Evolutionary conservation across 225 moss, liverwort and hornwort genomes (phyloP), one percentile per base, ranked within the genome.

Genomic region (Bryum argenteum): DNA sequence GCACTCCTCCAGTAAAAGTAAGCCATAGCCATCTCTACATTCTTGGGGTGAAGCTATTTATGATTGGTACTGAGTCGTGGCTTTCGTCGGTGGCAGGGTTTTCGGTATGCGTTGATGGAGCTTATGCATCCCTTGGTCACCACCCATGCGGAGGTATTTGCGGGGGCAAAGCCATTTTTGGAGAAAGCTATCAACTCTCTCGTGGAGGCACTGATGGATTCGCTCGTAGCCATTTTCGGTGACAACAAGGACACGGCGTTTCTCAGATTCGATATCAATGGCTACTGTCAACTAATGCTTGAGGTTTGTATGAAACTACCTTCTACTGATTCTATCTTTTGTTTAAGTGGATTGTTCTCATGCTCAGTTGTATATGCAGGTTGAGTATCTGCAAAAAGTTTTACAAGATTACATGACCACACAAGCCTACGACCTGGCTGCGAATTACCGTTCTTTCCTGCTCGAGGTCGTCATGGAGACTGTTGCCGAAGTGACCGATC

Each of bases 81-180:
- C 11, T 41, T 59, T 37, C 54, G 18, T 45, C 40, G 1, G 33
- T 77, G 52, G n/a, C 85, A 92, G 91, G 92, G 94, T 70, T 77
- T 97, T 19, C 86, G 97, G 75, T 86, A 89, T 81, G 85, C 94
- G 68, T 78, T 91, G 61, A 86, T 97, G 86, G 97, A 97, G 83
- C 83, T 94, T 15, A 78, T 97, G 68, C 86, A 97, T 81, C 94
- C 97, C 53, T 80, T 97, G 83, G 85, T 97, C 68, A 84, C 88
- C 33, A 91, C 93, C 21, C 97, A 97, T 82, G 97, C 97, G 37
- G 91, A 97, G 92, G 97, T 97, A 56, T 87, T 86, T 53, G 84
- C 92, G 16, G 97, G 97, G 63, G 92, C 94, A 11, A 88, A 92
- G 63, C 97, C 94, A 9, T 97, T 88, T 74, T 70, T 97, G 79